Evolutionary conservation across 1,284 basidiomycete genomes (phyloP).

Genomic region (Xanthoconium separans): DNA sequence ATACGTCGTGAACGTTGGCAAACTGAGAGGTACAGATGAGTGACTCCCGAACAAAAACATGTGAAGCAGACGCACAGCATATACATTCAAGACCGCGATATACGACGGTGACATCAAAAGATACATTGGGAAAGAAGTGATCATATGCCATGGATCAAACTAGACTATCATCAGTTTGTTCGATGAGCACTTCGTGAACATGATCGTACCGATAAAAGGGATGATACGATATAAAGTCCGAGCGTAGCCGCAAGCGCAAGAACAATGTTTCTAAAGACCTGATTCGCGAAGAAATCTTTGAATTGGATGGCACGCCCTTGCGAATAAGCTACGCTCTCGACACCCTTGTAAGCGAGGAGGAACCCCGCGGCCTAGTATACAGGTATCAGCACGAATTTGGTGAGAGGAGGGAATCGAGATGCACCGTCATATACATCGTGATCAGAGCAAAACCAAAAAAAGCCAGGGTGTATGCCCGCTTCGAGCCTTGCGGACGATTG

Average conservation of each 20-base stretch:
- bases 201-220: slow-evolving; percentile 75
- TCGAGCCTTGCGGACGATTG: slow-evolving; percentile 88
- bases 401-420: no score
- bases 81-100: no score
- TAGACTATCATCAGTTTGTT: slow-evolving; percentile 28
- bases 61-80: neutral
- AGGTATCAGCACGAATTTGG: no score
- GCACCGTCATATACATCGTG: slow-evolving; percentile 88
- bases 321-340: slow-evolving; percentile 47
- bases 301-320: slow-evolving; percentile 47
- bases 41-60: neutral
- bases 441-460: slow-evolving; percentile 84
- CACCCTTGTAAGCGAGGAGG: slow-evolving; percentile 61
- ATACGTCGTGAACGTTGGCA: neutral
- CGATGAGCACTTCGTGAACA: neutral
- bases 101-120: slow-evolving; percentile 63
- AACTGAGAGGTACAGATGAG: neutral
- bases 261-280: slow-evolving; percentile 85
- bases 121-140: slow-evolving; percentile 93
- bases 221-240: slow-evolving; percentile 80
- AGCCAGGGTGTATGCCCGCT: slow-evolving; percentile 77
- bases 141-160: slow-evolving; percentile 88
- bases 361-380: no score
- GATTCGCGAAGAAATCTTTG: slow-evolving; percentile 64
- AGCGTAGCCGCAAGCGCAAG: slow-evolving; percentile 83